phyloP scores from a whole-genome alignment of 805 yeast species.

The Grigorovia humatica region DNA sequence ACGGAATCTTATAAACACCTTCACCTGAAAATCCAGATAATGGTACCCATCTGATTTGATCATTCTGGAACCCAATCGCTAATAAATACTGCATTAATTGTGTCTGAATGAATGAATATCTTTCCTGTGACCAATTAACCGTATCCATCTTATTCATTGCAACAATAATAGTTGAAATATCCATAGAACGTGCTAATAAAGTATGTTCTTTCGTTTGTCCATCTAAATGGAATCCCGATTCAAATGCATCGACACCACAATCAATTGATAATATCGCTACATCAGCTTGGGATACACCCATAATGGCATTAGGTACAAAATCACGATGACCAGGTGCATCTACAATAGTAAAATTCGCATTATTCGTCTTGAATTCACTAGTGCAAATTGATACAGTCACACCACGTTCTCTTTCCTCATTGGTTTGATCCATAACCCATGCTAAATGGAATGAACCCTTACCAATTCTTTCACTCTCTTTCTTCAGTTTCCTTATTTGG shows the following conservation, averaged over 20 bases:
- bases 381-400: slow-evolving; percentile 98
- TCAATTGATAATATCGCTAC: slow-evolving; percentile 92
- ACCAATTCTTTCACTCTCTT: slow-evolving; percentile 96
- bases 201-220: slow-evolving; percentile 99
- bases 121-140: slow-evolving; percentile 83
- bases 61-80: slow-evolving; percentile 76
- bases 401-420: slow-evolving; percentile 97
- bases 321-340: slow-evolving; percentile 99
- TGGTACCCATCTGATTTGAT: slow-evolving; percentile 83
- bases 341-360: slow-evolving; percentile 88
- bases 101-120: slow-evolving; percentile 83
- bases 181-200: slow-evolving; percentile 89
- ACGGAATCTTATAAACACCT: slow-evolving; percentile 76
- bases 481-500: slow-evolving; percentile 91
- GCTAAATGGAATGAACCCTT: slow-evolving; percentile 98
- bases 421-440: slow-evolving; percentile 98
- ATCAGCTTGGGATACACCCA: slow-evolving; percentile 99
- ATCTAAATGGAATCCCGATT: slow-evolving; percentile 95
- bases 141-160: slow-evolving; percentile 87
- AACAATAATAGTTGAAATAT: slow-evolving; percentile 80
- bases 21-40: slow-evolving; percentile 96
- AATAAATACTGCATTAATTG: slow-evolving; percentile 67
- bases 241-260: slow-evolving; percentile 97
- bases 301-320: slow-evolving; percentile 97
- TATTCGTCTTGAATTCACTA: slow-evolving; percentile 89